Conservation (phyloP, 345 rosid genomes). For the Raphanus sativus region DNA sequence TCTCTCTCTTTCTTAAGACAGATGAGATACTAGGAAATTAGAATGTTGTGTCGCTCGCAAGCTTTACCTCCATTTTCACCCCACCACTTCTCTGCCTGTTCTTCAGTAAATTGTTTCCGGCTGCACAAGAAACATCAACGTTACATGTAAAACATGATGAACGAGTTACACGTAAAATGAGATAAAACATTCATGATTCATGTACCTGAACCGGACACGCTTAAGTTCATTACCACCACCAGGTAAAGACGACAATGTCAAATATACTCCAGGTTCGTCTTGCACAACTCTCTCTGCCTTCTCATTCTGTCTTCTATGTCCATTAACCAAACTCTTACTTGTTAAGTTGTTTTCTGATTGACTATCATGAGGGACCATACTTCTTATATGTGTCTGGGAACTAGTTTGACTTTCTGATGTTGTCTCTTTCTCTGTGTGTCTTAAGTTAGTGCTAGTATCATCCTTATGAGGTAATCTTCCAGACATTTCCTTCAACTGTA, state of each 20-base stretch:
- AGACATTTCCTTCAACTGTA: slow-evolving; percentile 71
- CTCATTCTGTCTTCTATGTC: slow-evolving; percentile 50
- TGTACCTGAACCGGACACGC: slow-evolving; percentile 84
- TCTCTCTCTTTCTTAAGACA: slow-evolving; percentile 4
- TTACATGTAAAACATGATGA: neutral
- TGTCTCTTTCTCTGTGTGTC: slow-evolving; percentile 31
- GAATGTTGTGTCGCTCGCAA: slow-evolving; percentile 57
- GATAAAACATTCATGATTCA: neutral
- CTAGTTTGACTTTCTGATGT: slow-evolving; percentile 18
- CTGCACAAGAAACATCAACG: slow-evolving; percentile 40
- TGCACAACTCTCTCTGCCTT: slow-evolving; percentile 62
- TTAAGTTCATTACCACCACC: slow-evolving; percentile 72
- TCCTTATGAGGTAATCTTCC: slow-evolving; percentile 48
- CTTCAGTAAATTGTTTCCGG: slow-evolving; percentile 69
- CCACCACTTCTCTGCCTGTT: slow-evolving; percentile 94
- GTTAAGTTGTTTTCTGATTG: slow-evolving; percentile 41
- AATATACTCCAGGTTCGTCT: slow-evolving; percentile 79
- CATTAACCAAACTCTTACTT: slow-evolving; percentile 42
- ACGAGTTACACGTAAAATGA: neutral
- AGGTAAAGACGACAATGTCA: slow-evolving; percentile 62
- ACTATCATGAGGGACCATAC: slow-evolving; percentile 40
- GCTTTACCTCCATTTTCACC: slow-evolving; percentile 62
- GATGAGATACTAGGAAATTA: slow-evolving; percentile 26
- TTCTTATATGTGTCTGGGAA: slow-evolving; percentile 39
- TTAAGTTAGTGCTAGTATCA: slow-evolving; percentile 35